Conservation (phyloP, 2,329 filamentous ascomycete genomes). For the Stemphylium beticola region DNA sequence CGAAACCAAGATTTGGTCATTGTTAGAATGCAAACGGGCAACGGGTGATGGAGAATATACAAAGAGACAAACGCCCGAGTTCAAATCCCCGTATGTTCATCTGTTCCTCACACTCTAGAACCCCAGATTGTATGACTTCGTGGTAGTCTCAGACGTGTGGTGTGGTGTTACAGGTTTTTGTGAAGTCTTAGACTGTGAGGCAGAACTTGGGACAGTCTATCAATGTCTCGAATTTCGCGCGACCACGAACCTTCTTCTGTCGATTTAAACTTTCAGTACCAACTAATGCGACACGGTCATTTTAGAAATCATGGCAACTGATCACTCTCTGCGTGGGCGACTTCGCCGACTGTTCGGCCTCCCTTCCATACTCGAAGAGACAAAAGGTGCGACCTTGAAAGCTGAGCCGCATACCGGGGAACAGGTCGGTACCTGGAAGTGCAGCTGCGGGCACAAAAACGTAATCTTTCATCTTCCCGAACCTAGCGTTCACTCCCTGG, state of each 20-base stretch:
- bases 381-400: neutral
- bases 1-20: too few relatives aligned
- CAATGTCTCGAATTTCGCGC: neutral
- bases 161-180: neutral
- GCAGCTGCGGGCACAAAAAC: neutral
- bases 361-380: neutral
- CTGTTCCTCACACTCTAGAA: too few relatives aligned
- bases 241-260: neutral
- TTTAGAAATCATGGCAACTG: neutral
- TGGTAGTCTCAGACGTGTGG: too few relatives aligned
- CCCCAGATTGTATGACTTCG: too few relatives aligned
- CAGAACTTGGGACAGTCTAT: neutral
- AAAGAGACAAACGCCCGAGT: too few relatives aligned
- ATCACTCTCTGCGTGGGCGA: neutral
- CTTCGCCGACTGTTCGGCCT: neutral
- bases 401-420: neutral
- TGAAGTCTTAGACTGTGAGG: neutral
- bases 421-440: neutral
- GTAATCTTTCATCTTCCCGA: neutral
- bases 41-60: too few relatives aligned
- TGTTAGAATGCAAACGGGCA: too few relatives aligned
- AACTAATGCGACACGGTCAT: neutral
- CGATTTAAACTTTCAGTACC: neutral
- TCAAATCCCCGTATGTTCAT: too few relatives aligned
- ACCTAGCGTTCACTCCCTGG: neutral